These are phyloP conservation scores for Sporothrix pseudoabietina DNA, from an alignment of 2,329 filamentous ascomycete species.

Conservation along the genomic window DNA sequence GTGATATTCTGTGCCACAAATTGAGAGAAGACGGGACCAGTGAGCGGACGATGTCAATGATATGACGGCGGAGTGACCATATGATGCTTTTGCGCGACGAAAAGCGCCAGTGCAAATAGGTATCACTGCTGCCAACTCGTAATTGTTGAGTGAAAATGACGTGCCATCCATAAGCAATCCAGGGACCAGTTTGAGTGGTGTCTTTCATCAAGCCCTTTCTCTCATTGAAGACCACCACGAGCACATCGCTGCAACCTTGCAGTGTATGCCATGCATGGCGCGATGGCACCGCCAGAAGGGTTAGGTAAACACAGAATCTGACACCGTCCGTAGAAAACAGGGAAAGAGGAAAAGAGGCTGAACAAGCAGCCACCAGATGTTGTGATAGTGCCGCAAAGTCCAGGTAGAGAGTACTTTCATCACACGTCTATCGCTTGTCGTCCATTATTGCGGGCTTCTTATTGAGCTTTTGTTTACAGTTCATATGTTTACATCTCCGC, in stretches of 20 bases:
- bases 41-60: background rate
- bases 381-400: slow-evolving; percentile 18
- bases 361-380: background rate
- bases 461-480: background rate
- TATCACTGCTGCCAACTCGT: background rate
- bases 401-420: background rate
- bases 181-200: background rate
- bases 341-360: background rate
- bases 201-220: background rate
- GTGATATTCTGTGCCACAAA: background rate
- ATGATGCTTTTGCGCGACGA: background rate
- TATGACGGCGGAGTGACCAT: slow-evolving; percentile 1
- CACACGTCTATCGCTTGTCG: background rate
- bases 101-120: background rate
- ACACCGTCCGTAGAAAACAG: background rate
- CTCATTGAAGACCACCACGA: background rate
- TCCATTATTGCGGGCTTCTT: background rate
- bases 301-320: background rate
- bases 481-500: background rate
- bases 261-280: background rate
- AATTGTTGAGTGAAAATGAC: too few relatives aligned
- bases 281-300: background rate
- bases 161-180: too few relatives aligned
- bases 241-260: background rate
- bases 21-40: background rate